Base-by-base conservation (phyloP, 2,329 filamentous ascomycete species). In the Rutstroemia sp. region DNA sequence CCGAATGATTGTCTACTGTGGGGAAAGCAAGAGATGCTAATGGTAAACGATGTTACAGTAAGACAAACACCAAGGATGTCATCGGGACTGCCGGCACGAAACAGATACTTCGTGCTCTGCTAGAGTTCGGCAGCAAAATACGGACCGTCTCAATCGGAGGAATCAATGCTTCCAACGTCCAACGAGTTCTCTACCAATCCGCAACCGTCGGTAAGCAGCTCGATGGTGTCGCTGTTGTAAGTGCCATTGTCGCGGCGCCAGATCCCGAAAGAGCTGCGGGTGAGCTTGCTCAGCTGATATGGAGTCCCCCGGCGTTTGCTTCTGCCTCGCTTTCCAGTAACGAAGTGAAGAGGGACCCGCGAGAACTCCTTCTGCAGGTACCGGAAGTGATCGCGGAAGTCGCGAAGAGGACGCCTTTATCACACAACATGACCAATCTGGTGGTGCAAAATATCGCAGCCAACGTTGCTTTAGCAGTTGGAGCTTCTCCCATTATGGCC, bases 391-490 rank as follows among this genome's bases (percentile, higher is more conserved):
- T 95, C 45, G 75, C 74, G 58, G 76, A 77, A 5, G 79, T 96
- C 48, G 81, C 81, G 5, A 70, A 75, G 2, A 76, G 73, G 45
- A 85, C 81, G 56, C 91, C 92, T 0, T 78, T 97, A 21, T 88
- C 87, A 51, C 92, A 97, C 73, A 96, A 96, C 73, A 97, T 97
- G 89, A 97, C 94, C 53, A 97, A 97, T 70, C 78, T 92, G 52
- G 92, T 97, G 0, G 92, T 96, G 21, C 91, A 96, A 67, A 96
- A 96, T 73, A 88, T 97, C 66, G 89, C 92, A 16, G 92, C 94
- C 52, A 96, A 95, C 67, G 86, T 96, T 3, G 90, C 89, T 41
- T 79, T 96, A 16, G 83, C 87, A 37, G 79, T 95, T 52, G 92
- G 92, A 38, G 88, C 88, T 12, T 94, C 88, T 19, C 92, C 92